These are phyloP conservation scores for Leccinum griseonigrum DNA, from an alignment of 1,284 basidiomycete genomes.

Conservation along the genomic window DNA sequence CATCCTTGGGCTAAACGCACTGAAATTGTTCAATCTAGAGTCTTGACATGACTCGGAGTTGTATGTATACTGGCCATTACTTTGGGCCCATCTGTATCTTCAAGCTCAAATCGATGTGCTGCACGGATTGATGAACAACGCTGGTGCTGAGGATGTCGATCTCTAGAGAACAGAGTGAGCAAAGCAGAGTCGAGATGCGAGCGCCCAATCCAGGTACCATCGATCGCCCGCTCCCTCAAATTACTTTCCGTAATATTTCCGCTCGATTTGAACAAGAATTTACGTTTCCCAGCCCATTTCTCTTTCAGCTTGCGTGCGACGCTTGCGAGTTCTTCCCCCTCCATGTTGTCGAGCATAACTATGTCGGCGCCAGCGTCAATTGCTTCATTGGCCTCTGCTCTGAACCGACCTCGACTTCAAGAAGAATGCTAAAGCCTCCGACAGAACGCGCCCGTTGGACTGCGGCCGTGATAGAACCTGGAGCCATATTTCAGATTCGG, in stretches of 20 bases:
- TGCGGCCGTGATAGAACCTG: conserved; percentile 89
- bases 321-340: conserved; percentile 67
- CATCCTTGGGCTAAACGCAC: conserved; percentile 70
- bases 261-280: conserved; percentile 88
- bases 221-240: conserved; percentile 69
- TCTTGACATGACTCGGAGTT: conserved; percentile 14
- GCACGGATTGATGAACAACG: conserved; percentile 87
- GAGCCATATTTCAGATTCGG: conserved; percentile 3
- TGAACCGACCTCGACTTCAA: conserved; percentile 93
- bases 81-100: conserved; percentile 76
- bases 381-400: conserved; percentile 93
- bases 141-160: conserved; percentile 95
- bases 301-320: conserved; percentile 73
- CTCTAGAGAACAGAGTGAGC: conserved; percentile 48
- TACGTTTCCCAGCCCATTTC: conserved; percentile 74
- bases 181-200: not conserved
- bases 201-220: conserved; percentile 49
- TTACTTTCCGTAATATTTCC: conserved; percentile 91
- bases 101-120: conserved; percentile 91
- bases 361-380: conserved; percentile 96
- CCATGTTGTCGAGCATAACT: conserved; percentile 97
- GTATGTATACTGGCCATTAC: conserved; percentile 14
- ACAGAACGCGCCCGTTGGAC: conserved; percentile 83
- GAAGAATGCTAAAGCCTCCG: conserved; percentile 89
- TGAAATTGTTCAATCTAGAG: conserved; percentile 58